These are phyloP conservation scores for Albifimbria verrucaria DNA, from an alignment of 2,329 filamentous ascomycete genomes.

Conservation along the genomic window DNA sequence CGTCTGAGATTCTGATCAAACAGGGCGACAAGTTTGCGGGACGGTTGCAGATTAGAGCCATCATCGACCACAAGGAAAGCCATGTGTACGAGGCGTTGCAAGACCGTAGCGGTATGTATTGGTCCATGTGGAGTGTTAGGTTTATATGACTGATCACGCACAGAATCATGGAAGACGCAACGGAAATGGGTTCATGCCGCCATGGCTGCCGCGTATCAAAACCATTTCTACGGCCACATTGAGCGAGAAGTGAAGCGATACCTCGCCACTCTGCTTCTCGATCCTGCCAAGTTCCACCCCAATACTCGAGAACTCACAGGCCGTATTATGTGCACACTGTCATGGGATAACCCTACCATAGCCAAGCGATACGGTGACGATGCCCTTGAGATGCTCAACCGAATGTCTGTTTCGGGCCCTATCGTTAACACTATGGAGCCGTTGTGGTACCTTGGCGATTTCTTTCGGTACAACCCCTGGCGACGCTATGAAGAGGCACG, in stretches of 20 bases:
- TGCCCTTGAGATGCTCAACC: constrained; percentile 44
- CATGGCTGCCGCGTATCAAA: constrained; percentile 36
- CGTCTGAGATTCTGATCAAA: constrained; percentile 45
- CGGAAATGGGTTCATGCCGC: constrained; percentile 51
- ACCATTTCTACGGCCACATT: constrained; percentile 46
- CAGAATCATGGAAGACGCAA: constrained; percentile 46
- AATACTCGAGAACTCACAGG: constrained; percentile 47
- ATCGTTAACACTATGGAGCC: constrained; percentile 49
- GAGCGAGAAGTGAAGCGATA: constrained; percentile 43
- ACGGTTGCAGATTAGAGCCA: constrained; percentile 45
- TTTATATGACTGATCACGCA: not conserved
- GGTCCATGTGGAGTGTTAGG: not conserved
- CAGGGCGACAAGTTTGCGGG: constrained; percentile 48
- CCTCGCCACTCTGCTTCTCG: constrained; percentile 42
- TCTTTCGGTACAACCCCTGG: constrained; percentile 42
- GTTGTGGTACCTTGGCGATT: constrained; percentile 41
- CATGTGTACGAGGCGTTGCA: constrained; percentile 47
- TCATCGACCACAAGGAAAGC: constrained; percentile 46
- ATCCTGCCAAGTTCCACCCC: constrained; percentile 41
- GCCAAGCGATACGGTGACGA: constrained; percentile 42
- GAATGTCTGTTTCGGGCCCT: constrained; percentile 50
- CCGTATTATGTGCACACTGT: constrained; percentile 46
- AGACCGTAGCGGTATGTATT: constrained; percentile 27
- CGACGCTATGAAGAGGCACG: constrained; percentile 41
- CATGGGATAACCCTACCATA: constrained; percentile 47